Percentiles rank a stretch among this genome's conserved stretches.
These are phyloP conservation scores for Tetracentron sinense DNA, from an alignment of 164 flowering plant genomes.

Conservation along the genomic window DNA sequence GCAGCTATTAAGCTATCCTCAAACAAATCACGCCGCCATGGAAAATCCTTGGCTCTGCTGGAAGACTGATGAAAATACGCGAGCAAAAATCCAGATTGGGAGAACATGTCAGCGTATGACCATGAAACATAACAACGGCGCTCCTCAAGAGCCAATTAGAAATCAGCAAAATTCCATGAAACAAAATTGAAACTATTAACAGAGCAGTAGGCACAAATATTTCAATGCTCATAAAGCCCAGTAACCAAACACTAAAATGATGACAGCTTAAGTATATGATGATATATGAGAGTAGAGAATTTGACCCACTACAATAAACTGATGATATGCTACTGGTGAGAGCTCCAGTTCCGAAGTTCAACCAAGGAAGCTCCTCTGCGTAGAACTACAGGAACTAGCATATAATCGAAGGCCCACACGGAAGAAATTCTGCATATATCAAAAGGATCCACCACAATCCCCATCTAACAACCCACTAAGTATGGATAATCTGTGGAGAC, in stretches of 20 bases:
- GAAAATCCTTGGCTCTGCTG: conserved; percentile 58
- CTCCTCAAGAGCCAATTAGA: conserved; percentile 38
- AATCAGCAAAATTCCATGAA: conserved; percentile 32
- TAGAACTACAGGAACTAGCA: conserved; percentile 41
- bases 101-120: conserved; percentile 49
- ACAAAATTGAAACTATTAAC: conserved; percentile 14
- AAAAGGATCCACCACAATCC: conserved; percentile 39
- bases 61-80: conserved; percentile 53
- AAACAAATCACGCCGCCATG: conserved; percentile 79
- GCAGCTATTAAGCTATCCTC: conserved; percentile 84
- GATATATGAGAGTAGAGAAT: conserved; percentile 27
- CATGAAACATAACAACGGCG: conserved; percentile 29
- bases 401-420: conserved; percentile 30
- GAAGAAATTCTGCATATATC: conserved; percentile 31
- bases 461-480: conserved; percentile 28
- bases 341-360: conserved; percentile 48
- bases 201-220: conserved; percentile 29
- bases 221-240: conserved; percentile 24
- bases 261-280: conserved; percentile 22
- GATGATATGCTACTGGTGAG: conserved; percentile 34
- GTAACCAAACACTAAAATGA: conserved; percentile 16
- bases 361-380: conserved; percentile 44
- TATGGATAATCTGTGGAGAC: conserved; percentile 26
- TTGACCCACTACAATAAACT: conserved; percentile 35
- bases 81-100: conserved; percentile 29